Percentiles rank a stretch among this genome's conserved stretches.
phyloP scores from a whole-genome alignment of 768 basidiomycete genomes.

The Rossbeevera mucosa region DNA sequence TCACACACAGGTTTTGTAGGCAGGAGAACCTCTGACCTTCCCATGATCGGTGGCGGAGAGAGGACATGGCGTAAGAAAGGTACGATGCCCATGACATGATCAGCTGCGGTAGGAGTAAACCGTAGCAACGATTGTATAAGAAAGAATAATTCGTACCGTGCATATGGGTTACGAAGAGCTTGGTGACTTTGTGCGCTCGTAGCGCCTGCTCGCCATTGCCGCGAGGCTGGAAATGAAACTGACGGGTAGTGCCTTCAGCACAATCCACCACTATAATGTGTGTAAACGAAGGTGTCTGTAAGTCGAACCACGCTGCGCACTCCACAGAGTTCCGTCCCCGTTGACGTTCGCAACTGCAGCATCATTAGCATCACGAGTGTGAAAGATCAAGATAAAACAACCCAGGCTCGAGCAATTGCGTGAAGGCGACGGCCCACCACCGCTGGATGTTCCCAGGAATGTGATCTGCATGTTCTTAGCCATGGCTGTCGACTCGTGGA shows the following conservation, averaged over 20 bases:
- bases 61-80: slow-evolving; percentile 61
- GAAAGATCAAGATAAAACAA: slow-evolving; percentile 4
- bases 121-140: background rate
- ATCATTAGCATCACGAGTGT: background rate
- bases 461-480: slow-evolving; percentile 49
- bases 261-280: slow-evolving; percentile 67
- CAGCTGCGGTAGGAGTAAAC: slow-evolving; percentile 38
- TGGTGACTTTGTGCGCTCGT: slow-evolving; percentile 47
- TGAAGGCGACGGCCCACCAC: slow-evolving; percentile 68
- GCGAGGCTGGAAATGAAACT: slow-evolving; percentile 56
- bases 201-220: slow-evolving; percentile 28
- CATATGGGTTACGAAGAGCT: slow-evolving; percentile 83
- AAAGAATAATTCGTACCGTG: slow-evolving; percentile 46
- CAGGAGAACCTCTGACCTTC: slow-evolving; percentile 5
- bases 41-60: slow-evolving; percentile 36
- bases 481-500: slow-evolving; percentile 23
- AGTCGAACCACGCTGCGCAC: slow-evolving; percentile 35
- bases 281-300: slow-evolving; percentile 1
- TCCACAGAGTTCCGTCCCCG: slow-evolving; percentile 59
- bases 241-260: slow-evolving; percentile 73
- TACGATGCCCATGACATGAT: slow-evolving; percentile 73
- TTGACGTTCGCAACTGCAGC: slow-evolving; percentile 49
- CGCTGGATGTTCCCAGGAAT: slow-evolving; percentile 74
- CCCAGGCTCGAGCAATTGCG: slow-evolving; percentile 71
- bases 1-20: slow-evolving; percentile 12